These are phyloP conservation scores for Isoetes engelmannii DNA, from an alignment of 83 land plant genomes.

Conservation along the genomic window DNA sequence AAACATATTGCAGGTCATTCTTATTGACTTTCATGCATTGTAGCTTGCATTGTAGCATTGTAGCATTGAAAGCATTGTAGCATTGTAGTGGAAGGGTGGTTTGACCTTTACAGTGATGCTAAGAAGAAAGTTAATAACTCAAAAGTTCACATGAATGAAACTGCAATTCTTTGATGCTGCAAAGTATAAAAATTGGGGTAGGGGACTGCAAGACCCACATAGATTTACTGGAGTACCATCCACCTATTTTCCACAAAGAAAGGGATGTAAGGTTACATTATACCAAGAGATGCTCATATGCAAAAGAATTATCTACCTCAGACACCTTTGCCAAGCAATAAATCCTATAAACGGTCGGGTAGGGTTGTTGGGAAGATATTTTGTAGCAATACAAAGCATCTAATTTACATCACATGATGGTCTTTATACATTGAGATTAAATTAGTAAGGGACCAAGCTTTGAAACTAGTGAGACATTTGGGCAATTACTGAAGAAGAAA, in stretches of 20 bases:
- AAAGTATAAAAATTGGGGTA: constrained; percentile 14
- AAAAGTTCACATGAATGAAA: constrained; percentile 10
- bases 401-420: constrained; percentile 38
- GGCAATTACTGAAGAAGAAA: constrained; percentile 41
- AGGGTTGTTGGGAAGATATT: constrained; percentile 39
- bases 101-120: constrained; percentile 22
- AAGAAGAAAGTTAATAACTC: constrained; percentile 11
- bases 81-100: constrained; percentile 27
- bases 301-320: constrained; percentile 24
- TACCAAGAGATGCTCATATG: constrained; percentile 43
- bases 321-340: constrained; percentile 16
- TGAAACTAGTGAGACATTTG: constrained; percentile 14
- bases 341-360: constrained; percentile 12
- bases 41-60: constrained; percentile 31
- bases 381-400: constrained; percentile 16
- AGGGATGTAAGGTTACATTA: constrained; percentile 28
- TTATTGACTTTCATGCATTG: too few species aligned
- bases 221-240: constrained; percentile 17
- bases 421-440: constrained; percentile 29
- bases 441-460: constrained; percentile 14
- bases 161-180: constrained; percentile 19
- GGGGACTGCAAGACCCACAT: neutral
- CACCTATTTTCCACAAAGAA: constrained; percentile 19
- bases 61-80: constrained; percentile 15
- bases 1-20: too few species aligned